These are phyloP conservation scores for Barnettozyma populi DNA, from an alignment of 805 yeast species.

Conservation along the genomic window DNA sequence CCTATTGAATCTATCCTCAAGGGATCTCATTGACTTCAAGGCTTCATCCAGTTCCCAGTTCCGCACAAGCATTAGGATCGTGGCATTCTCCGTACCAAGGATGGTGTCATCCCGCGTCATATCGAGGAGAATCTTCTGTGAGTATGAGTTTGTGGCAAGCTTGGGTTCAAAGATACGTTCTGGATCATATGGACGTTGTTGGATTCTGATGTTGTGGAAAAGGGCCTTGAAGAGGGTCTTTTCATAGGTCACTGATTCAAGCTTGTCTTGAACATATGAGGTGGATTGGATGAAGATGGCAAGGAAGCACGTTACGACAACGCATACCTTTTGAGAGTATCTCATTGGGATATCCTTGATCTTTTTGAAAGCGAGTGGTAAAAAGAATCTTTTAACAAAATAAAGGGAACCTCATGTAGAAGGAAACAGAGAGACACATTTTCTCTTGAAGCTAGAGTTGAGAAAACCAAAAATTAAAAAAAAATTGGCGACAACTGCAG, in stretches of 20 bases:
- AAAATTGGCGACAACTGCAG: slow-evolving; percentile 11
- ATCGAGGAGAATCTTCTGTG: slow-evolving; percentile 26
- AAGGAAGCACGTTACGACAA: slow-evolving; percentile 20
- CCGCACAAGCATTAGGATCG: slow-evolving; percentile 80
- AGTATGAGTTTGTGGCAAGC: slow-evolving; percentile 36
- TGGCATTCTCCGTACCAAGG: slow-evolving; percentile 69
- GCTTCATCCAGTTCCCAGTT: slow-evolving; percentile 77
- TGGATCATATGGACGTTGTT: slow-evolving; percentile 11
- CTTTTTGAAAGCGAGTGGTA: background rate
- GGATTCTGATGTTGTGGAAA: slow-evolving; percentile 19
- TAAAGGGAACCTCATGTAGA: too few relatives aligned
- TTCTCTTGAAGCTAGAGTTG: background rate
- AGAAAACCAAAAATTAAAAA: background rate
- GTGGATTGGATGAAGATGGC: slow-evolving; percentile 19
- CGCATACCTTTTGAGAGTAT: slow-evolving; percentile 24
- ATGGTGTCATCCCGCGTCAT: slow-evolving; percentile 29
- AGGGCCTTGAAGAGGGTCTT: slow-evolving; percentile 19
- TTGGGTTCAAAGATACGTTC: slow-evolving; percentile 25
- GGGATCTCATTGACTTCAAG: slow-evolving; percentile 64
- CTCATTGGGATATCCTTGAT: slow-evolving; percentile 13
- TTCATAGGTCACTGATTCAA: slow-evolving; percentile 18
- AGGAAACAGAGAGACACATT: too few relatives aligned
- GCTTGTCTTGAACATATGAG: slow-evolving; percentile 16
- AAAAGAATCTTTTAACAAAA: too few relatives aligned
- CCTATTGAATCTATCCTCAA: slow-evolving; percentile 70